phyloP scores from a whole-genome alignment of 768 basidiomycete species.

The Hydnum rufescens region DNA sequence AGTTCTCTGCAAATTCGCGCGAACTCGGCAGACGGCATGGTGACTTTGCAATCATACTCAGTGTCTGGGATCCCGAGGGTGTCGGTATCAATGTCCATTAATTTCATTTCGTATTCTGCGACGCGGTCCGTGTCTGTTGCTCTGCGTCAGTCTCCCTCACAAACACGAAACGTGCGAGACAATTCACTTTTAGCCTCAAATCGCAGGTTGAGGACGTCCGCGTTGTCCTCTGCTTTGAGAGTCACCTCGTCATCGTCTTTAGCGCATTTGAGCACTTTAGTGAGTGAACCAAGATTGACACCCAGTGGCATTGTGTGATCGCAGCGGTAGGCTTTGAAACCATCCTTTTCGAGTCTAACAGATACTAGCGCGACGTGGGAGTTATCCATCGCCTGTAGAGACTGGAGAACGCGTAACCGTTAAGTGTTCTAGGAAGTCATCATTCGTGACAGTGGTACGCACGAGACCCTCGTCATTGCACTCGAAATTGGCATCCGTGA shows the following conservation, averaged over 20 bases:
- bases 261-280: conserved; percentile 92
- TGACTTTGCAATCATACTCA: conserved; percentile 84
- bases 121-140: conserved; percentile 68
- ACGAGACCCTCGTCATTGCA: conserved; percentile 91
- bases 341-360: conserved; percentile 55
- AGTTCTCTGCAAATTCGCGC: conserved; percentile 84
- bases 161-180: background rate
- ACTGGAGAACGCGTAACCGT: conserved; percentile 17
- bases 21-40: conserved; percentile 75
- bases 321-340: conserved; percentile 80
- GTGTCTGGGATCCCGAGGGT: conserved; percentile 92
- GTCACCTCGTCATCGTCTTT: conserved; percentile 89
- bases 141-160: background rate
- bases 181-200: conserved; percentile 71
- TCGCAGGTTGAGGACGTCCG: conserved; percentile 67
- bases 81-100: conserved; percentile 98
- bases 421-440: background rate
- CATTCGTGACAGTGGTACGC: conserved; percentile 14
- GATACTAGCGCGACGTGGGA: conserved; percentile 95
- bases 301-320: conserved; percentile 88
- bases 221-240: conserved; percentile 79
- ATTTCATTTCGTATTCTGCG: conserved; percentile 96
- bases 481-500: conserved; percentile 94
- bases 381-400: conserved; percentile 98
- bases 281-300: conserved; percentile 68